Conservation (phyloP, 768 basidiomycete genomes). For the Boletellus ananas region DNA sequence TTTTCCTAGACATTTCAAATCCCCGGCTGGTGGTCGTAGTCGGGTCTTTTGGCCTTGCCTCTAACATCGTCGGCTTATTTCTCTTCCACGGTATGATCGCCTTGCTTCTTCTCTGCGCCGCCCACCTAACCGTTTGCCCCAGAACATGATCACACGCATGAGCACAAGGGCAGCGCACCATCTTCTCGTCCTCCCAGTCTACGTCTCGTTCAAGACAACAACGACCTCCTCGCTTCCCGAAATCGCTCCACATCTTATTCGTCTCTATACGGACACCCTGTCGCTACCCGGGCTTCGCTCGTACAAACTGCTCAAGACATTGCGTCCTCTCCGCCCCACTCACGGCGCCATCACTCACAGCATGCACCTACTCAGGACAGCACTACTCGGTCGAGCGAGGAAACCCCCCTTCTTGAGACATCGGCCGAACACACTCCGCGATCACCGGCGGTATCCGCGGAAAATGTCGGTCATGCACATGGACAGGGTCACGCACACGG, state of each 20-base stretch:
- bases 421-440: background rate
- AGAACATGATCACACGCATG: constrained; percentile 67
- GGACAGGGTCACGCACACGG: constrained; percentile 45
- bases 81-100: constrained; percentile 80
- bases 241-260: constrained; percentile 46
- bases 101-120: constrained; percentile 1
- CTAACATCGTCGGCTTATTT: constrained; percentile 90
- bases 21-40: constrained; percentile 88
- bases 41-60: constrained; percentile 82
- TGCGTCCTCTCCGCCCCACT: constrained; percentile 34
- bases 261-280: constrained; percentile 72
- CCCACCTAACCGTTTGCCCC: constrained; percentile 10
- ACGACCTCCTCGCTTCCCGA: constrained; percentile 24
- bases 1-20: constrained; percentile 72
- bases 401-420: constrained; percentile 41
- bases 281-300: constrained; percentile 65
- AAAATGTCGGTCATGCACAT: constrained; percentile 9
- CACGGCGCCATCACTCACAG: background rate
- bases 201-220: constrained; percentile 9
- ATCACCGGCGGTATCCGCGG: constrained; percentile 14
- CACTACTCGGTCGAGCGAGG: constrained; percentile 30
- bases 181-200: constrained; percentile 41
- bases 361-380: constrained; percentile 7
- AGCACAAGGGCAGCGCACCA: constrained; percentile 37
- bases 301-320: constrained; percentile 85